Conservation (phyloP, 2,329 filamentous ascomycete genomes). For the Fusarium circinatum region DNA sequence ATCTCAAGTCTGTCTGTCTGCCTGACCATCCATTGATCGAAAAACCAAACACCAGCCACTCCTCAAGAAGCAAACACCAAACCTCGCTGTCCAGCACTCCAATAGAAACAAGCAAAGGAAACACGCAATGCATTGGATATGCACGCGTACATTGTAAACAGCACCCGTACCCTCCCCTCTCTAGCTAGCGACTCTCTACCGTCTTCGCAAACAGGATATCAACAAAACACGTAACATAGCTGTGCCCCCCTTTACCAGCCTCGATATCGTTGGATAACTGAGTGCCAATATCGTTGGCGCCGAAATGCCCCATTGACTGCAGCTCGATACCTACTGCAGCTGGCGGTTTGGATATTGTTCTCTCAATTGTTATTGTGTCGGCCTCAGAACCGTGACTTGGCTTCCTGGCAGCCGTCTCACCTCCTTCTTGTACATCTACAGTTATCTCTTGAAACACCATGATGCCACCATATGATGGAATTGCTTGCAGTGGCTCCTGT, state of each 20-base stretch:
- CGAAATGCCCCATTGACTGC: constrained; percentile 40
- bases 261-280: constrained; percentile 25
- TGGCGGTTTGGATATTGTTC: constrained; percentile 8
- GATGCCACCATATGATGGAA: constrained; percentile 60
- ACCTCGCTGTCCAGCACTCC: neutral
- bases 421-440: constrained; percentile 55
- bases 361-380: constrained; percentile 15
- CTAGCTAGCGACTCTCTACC: constrained; percentile 32
- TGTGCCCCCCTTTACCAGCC: constrained; percentile 24
- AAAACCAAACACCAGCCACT: constrained; percentile 17
- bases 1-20: neutral
- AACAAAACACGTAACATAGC: constrained; percentile 36
- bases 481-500: constrained; percentile 38
- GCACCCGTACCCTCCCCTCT: neutral
- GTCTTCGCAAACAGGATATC: constrained; percentile 42
- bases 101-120: neutral
- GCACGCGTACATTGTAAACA: neutral
- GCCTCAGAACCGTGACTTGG: constrained; percentile 8
- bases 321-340: constrained; percentile 37
- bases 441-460: constrained; percentile 71
- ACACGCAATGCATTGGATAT: neutral
- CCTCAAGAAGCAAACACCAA: neutral
- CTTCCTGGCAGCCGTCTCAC: constrained; percentile 5
- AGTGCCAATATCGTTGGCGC: constrained; percentile 35
- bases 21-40: neutral